Percentiles rank a stretch among this genome's conserved stretches.
These are phyloP conservation scores for Erythrobasidium hasegawianum DNA, from an alignment of 1,284 basidiomycete species.

Conservation along the genomic window DNA sequence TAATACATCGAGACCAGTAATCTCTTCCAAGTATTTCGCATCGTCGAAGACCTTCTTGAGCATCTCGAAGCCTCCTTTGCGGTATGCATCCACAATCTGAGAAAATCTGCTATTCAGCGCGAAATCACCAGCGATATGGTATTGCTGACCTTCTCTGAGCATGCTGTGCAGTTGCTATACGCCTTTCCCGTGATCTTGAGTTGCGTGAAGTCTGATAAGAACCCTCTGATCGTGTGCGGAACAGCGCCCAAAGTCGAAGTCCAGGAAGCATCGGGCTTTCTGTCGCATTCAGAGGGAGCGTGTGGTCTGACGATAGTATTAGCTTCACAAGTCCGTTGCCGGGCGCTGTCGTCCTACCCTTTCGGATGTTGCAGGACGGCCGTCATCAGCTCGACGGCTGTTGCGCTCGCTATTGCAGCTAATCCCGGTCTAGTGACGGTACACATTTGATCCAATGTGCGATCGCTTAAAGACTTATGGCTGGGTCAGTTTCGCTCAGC, in stretches of 20 bases:
- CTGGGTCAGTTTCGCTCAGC: no score
- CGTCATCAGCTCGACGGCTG: constrained; percentile 85
- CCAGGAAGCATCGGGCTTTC: constrained; percentile 38
- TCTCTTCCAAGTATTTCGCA: constrained; percentile 67
- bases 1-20: constrained; percentile 82
- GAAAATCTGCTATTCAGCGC: not conserved
- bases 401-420: constrained; percentile 84
- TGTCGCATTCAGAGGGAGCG: constrained; percentile 49
- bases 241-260: constrained; percentile 72
- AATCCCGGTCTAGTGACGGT: constrained; percentile 94
- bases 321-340: no score
- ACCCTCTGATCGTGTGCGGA: constrained; percentile 91
- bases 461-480: constrained; percentile 90
- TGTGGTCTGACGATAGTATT: constrained; percentile 57
- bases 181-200: constrained; percentile 79
- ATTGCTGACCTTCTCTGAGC: constrained; percentile 75
- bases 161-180: constrained; percentile 85
- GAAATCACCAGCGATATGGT: no score
- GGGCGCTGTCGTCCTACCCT: constrained; percentile 58
- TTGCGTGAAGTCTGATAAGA: constrained; percentile 77
- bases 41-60: constrained; percentile 81
- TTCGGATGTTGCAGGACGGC: constrained; percentile 84
- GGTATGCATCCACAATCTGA: constrained; percentile 73
- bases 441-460: constrained; percentile 98
- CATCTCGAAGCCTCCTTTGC: constrained; percentile 70